A percentile compares a stretch with the other conserved stretches of the same genome.
Conservation (phyloP, 2,329 filamentous ascomycete species). For the Xylaria sp. region DNA sequence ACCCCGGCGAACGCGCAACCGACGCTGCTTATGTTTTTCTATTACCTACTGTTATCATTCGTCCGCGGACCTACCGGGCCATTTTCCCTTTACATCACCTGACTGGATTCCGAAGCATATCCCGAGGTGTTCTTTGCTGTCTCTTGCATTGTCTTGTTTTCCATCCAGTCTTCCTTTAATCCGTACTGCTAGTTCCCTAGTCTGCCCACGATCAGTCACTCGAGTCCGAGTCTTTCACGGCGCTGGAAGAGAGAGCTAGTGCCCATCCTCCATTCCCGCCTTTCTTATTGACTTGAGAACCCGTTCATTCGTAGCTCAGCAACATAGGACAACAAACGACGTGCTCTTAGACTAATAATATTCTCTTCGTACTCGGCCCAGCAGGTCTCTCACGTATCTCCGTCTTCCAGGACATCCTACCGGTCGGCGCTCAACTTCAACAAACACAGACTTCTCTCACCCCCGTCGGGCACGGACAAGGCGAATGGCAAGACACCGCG, state of each 20-base stretch:
- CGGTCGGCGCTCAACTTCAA: slow-evolving; percentile 44
- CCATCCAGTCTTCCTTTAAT: neutral
- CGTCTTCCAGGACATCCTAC: slow-evolving; percentile 25
- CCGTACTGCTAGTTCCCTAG: neutral
- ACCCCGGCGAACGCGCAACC: neutral
- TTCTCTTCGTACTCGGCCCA: slow-evolving; percentile 1
- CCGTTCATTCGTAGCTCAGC: neutral
- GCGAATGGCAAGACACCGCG: slow-evolving; percentile 37
- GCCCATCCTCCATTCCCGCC: neutral
- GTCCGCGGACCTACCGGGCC: neutral
- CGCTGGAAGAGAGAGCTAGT: slow-evolving; percentile 1
- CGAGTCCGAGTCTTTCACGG: neutral
- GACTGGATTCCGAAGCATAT: slow-evolving; percentile 11
- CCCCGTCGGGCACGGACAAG: slow-evolving; percentile 39
- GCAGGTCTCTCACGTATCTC: slow-evolving; percentile 22
- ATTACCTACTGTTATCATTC: neutral
- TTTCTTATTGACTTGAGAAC: neutral
- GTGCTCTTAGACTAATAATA: slow-evolving; percentile 15
- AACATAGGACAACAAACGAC: neutral
- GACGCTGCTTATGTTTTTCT: neutral
- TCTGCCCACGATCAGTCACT: neutral
- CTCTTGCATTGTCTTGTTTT: slow-evolving; percentile 6
- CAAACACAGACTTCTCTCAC: slow-evolving; percentile 57
- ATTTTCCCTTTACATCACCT: slow-evolving; percentile 8
- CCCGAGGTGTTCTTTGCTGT: no score